Evolutionary conservation across 2,329 filamentous ascomycete species (phyloP), one percentile per base, ranked within the genome.

Genomic region (Paracamarosporium sp.): DNA sequence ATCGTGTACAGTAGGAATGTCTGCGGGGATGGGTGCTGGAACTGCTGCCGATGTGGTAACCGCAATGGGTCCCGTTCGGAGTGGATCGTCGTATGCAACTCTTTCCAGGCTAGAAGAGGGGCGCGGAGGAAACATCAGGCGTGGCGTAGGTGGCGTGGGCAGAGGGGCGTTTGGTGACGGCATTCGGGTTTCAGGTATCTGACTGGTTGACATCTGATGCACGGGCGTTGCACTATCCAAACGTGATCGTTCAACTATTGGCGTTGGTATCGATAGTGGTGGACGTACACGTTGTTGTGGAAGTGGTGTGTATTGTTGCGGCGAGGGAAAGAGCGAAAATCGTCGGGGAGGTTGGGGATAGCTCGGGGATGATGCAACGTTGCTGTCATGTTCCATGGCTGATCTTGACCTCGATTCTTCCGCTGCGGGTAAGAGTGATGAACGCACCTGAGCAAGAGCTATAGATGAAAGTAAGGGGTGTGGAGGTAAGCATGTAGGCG

Each of bases 401-500:
- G 28, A 47, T n/a, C 17, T 22, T 11, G 31, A 47, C 11, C 11
- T 13, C 1, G 62, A 57, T 20, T 54, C 63, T 24, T 68, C 54
- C 3, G 55, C 50, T n/a, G 58, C 64, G 0, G 55, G 52, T 9
- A 68, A 66, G 2, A 63, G 61, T 2, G 60, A 59, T 15, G 65
- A 66, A 28, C 55, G 53, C 8, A 56, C 54, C 20, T 40, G 40
- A 33, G 46, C 38, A 36, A 41, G 38, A 11, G 51, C 25, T 9
- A 59, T 54, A 1, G 64, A 57, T 7, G 59, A 50, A 15, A 72
- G 66, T n/a, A 72, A 47, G 2, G 64, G 60, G 28, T 63, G 60
- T 45, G 70, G 65, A 20, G 68, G 68, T 22, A 66, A 40, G 46
- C 62, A 68, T 11, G 62, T 56, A 13, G 71, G 68, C 1, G 69